phyloP scores from a whole-genome alignment of 139 green algal species.

The Pleodorina starrii region DNA sequence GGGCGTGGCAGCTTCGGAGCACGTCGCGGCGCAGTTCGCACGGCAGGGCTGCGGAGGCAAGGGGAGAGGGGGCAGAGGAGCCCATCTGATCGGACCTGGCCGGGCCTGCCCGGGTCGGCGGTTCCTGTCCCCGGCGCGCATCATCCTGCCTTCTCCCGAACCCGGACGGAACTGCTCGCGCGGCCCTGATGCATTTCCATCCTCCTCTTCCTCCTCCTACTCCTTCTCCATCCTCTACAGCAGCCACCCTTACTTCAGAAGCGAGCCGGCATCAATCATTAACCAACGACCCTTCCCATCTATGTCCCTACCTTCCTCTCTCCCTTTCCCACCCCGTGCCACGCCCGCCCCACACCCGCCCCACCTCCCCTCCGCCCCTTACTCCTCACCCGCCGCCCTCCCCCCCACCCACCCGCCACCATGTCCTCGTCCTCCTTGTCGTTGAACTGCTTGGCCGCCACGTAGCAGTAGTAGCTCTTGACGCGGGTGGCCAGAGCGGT shows the following conservation, averaged over 20 bases:
- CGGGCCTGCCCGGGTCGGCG: no score
- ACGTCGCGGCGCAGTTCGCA: not conserved
- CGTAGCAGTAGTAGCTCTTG: conserved; percentile 13
- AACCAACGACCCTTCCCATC: no score
- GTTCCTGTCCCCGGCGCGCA: no score
- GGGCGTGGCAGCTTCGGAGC: not conserved
- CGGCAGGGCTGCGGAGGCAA: not conserved
- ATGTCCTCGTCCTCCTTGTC: not conserved
- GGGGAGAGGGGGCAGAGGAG: not conserved
- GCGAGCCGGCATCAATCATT: no score
- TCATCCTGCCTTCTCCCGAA: no score
- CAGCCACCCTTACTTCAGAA: no score
- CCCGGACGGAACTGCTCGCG: no score
- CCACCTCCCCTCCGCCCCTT: not conserved
- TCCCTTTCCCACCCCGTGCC: not conserved
- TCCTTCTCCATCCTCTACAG: no score
- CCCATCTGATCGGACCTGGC: no score
- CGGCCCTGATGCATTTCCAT: no score
- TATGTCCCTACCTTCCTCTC: no score
- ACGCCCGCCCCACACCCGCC: not conserved
- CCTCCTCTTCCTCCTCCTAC: no score
- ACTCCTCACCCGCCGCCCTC: not conserved
- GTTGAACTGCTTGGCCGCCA: not conserved
- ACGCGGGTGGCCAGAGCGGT: not conserved
- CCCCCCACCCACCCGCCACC: not conserved